phyloP scores from a whole-genome alignment of 2,329 filamentous ascomycete species.

The Botrytis pseudocinerea region DNA sequence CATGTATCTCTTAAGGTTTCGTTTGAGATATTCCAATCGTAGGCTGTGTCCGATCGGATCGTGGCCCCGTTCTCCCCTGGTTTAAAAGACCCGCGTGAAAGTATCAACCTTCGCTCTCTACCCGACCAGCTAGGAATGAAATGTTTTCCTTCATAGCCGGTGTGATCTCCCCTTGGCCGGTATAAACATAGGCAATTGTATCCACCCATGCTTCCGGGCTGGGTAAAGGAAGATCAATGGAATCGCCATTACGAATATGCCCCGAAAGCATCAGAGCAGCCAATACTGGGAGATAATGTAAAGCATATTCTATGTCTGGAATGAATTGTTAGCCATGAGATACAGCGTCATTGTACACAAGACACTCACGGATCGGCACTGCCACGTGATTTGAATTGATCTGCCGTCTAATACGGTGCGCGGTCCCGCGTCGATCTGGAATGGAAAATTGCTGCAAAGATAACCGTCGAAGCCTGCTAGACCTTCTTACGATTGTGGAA shows the following conservation, averaged over 20 bases:
- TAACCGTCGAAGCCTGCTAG: conserved; percentile 29
- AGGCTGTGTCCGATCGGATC: conserved; percentile 15
- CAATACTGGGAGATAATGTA: conserved; percentile 53
- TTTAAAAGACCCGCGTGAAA: background rate
- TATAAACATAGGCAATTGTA: conserved; percentile 58
- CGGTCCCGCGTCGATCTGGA: conserved; percentile 16
- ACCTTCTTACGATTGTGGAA: conserved; percentile 25
- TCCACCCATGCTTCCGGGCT: conserved; percentile 56
- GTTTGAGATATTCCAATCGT: background rate
- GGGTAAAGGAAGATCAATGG: conserved; percentile 59
- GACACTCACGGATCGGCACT: conserved; percentile 51
- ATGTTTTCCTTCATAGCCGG: conserved; percentile 54
- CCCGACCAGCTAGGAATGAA: conserved; percentile 53
- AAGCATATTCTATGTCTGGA: conserved; percentile 51
- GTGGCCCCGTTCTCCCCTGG: conserved; percentile 8
- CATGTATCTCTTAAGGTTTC: background rate
- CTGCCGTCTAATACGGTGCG: conserved; percentile 11
- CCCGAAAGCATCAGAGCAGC: conserved; percentile 56
- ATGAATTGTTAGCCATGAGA: conserved; percentile 6
- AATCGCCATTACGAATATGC: conserved; percentile 53
- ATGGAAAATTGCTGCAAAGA: conserved; percentile 24
- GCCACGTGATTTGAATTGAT: conserved; percentile 31
- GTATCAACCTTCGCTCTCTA: conserved; percentile 19
- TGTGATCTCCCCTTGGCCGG: conserved; percentile 49
- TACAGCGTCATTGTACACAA: background rate